phyloP scores from a whole-genome alignment of 1,284 basidiomycete genomes.

The Mycosarcoma maydis region DNA sequence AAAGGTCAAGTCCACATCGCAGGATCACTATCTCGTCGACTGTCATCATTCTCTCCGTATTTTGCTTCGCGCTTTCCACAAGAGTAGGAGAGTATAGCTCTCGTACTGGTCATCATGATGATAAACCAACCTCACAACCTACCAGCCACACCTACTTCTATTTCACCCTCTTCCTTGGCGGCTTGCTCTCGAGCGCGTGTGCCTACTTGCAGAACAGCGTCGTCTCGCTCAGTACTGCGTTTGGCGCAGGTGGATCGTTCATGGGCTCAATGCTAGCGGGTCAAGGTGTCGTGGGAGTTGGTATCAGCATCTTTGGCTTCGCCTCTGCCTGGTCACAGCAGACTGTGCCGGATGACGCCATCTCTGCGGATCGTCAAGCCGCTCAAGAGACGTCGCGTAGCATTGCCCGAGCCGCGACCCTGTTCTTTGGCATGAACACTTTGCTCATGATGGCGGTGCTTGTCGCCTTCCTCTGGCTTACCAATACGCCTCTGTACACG shows the following conservation, averaged over 20 bases:
- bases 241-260: constrained; percentile 44
- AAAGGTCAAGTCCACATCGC: constrained; percentile 35
- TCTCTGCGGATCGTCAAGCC: constrained; percentile 5
- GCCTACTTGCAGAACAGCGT: constrained; percentile 62
- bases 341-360: neutral
- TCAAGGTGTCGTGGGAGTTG: constrained; percentile 56
- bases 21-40: constrained; percentile 35
- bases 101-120: constrained; percentile 1
- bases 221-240: constrained; percentile 56
- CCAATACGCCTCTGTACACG: constrained; percentile 31
- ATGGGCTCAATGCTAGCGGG: constrained; percentile 62
- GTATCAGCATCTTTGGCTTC: constrained; percentile 54
- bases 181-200: constrained; percentile 47
- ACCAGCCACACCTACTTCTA: constrained; percentile 37
- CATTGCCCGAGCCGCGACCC: constrained; percentile 45
- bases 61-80: constrained; percentile 41
- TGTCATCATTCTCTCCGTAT: constrained; percentile 33
- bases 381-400: constrained; percentile 21
- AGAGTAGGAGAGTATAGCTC: constrained; percentile 8
- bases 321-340: constrained; percentile 50
- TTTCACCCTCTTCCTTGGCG: constrained; percentile 39
- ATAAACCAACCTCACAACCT: neutral
- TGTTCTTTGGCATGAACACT: constrained; percentile 49
- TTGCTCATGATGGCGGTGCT: constrained; percentile 41
- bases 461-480: constrained; percentile 38